Evolutionary conservation across 176 grass and related monocot genomes (phyloP), one percentile per base, ranked within the genome.

Genomic region (Bonia amplexicaulis): DNA sequence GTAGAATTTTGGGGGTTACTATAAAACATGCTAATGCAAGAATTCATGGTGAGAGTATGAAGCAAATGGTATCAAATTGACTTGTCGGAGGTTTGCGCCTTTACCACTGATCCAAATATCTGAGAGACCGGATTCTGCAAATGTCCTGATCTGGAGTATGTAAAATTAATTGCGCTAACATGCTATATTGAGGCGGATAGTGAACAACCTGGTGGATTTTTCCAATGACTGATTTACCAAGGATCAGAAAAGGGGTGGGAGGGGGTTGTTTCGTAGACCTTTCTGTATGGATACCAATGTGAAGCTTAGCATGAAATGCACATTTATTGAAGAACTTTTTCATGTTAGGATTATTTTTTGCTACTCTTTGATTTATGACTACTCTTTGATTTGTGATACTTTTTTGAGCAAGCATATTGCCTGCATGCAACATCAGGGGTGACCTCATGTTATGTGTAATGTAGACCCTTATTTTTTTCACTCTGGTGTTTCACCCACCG

Each of bases 271-370:
- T 41, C 8, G 3, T 19, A 20, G 66, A 20, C 6, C 68, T 55
- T 47, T 22, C 26, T 47, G 40, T 29, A 33, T 57, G 31, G 37
- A 70, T 82, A 26, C 53, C 25, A 82, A 40, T 66, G 29, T 5
- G 16, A 82, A 58, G 41, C 2, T 29, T 20, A 72, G 3, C 55
- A 59, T 47, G 54, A 12, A 60, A n/a, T 17, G 39, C 25, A 31
- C 25, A 71, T 82, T 7, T 72, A 46, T 71, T 22, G 52, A 74
- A 74, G 67, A 27, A 22, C 11, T 0, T 71, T 44, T 73, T 17
- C 69, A 73, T 63, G 26, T 83, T 83, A 53, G 19, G 69, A 82
- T 60, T 83, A 25, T 48, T 73, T 22, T 35, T 47, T 17, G 4
- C 12, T 72, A 26, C 19, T 22, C 19, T 71, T 71, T 42, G n/a